Conservation (phyloP, 495 filamentous ascomycete genomes). For the Daldinia concentrica region DNA sequence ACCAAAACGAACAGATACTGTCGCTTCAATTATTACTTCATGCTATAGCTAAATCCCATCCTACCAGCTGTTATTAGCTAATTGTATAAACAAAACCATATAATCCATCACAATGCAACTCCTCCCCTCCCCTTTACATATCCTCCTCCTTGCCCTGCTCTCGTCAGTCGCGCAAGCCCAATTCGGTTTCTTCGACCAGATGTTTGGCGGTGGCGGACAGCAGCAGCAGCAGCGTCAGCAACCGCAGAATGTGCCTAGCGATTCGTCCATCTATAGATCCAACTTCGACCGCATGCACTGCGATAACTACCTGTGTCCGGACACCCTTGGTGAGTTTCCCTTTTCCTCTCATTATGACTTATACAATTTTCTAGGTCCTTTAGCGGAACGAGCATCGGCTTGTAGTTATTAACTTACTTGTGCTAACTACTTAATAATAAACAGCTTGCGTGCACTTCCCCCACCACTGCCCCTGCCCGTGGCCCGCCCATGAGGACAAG, state of each 20-base stretch:
- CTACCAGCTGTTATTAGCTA: neutral
- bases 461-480: slow-evolving; percentile 91
- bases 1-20: neutral
- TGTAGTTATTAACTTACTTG: too few species aligned
- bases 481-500: slow-evolving; percentile 84
- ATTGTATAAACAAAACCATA: neutral
- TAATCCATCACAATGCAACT: slow-evolving; percentile 41
- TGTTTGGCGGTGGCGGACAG: slow-evolving; percentile 62
- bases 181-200: slow-evolving; percentile 90
- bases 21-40: neutral
- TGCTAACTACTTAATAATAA: neutral
- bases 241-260: slow-evolving; percentile 79
- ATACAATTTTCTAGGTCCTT: too few species aligned
- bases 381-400: neutral
- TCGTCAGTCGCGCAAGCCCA: slow-evolving; percentile 60
- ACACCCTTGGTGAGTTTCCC: slow-evolving; percentile 68
- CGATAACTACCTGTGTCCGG: slow-evolving; percentile 90
- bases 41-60: neutral
- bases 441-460: slow-evolving; percentile 88
- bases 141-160: slow-evolving; percentile 48
- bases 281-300: slow-evolving; percentile 77
- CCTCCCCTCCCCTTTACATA: slow-evolving; percentile 9
- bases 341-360: neutral
- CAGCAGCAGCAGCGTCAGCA: slow-evolving; percentile 70
- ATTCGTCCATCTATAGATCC: slow-evolving; percentile 77